Evolutionary conservation across 352 stramenopile genomes (phyloP), one percentile per base, ranked within the genome.

Genomic region (Phytophthora ramorum): DNA sequence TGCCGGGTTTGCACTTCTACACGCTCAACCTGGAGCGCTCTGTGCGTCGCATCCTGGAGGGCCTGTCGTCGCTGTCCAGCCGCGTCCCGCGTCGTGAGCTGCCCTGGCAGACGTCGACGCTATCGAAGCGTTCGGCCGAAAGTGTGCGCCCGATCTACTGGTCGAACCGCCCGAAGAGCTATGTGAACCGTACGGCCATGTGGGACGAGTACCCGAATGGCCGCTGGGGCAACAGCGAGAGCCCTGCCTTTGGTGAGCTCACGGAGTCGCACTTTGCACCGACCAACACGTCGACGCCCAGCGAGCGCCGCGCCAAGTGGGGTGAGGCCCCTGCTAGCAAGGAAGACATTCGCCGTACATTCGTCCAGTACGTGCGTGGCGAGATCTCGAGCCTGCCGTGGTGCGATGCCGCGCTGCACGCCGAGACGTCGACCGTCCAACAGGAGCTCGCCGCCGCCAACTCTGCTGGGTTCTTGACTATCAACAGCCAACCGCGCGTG

Each of bases 141-240:
- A 91, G 71, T 41, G 89, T 99, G 48, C 93, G 97, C 47, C 97
- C 97, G 14, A 99, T 99, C 64, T 99, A 99, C 71, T 99, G 97
- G 97, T 98, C 97, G 10, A 99, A 99, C 78, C 91, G 97, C 30
- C 97, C 97, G 12, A 98, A 98, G 79, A 98, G 90, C 63, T 99
- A 99, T 82, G 79, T 99, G 19, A 86, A 98, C 73, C 85, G 97
- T 47, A 99, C 97, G n/a, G 93, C 98, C 58, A 90, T 92, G 61
- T 99, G 97, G 97, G 96, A 99, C 71, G 97, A 99, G 63, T 98
- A 99, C 82, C 97, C 83, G 75, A 99, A 98, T 73, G 97, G 88
- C 32, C 84, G 97, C 34, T 99, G 97, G 97, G 97, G 96, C 38
- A 97, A 98, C 78, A 96, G 86, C 35, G 90, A 97, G 90, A 97